Conservation (phyloP, 2,329 filamentous ascomycete species). For the Bipolaris zeicola region DNA sequence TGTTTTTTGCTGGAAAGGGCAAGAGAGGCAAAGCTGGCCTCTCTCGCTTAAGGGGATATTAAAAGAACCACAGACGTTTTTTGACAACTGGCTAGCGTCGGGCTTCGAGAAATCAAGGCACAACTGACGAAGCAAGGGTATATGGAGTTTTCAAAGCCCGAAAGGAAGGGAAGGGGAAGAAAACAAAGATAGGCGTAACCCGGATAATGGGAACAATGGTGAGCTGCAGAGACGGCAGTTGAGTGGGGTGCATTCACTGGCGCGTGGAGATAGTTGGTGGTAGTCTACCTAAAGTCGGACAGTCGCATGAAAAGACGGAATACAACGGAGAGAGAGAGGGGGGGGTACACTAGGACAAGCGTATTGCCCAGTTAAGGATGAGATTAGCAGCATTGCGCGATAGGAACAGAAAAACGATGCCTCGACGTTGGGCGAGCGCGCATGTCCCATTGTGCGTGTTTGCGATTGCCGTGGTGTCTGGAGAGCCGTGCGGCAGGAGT, state of each 20-base stretch:
- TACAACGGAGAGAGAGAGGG: neutral
- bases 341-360: neutral
- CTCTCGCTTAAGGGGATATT: slow-evolving; percentile 14
- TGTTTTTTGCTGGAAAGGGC: neutral
- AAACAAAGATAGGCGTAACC: neutral
- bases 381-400: neutral
- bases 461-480: slow-evolving; percentile 11
- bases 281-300: neutral
- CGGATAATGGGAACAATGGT: too few species aligned
- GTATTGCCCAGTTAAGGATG: neutral
- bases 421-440: neutral
- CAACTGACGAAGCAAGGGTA: neutral
- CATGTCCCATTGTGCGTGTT: slow-evolving; percentile 1
- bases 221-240: neutral
- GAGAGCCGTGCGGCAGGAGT: slow-evolving; percentile 9
- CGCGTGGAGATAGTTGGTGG: slow-evolving; percentile 1
- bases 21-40: too few species aligned
- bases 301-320: slow-evolving; percentile 15
- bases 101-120: slow-evolving; percentile 5
- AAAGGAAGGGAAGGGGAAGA: neutral
- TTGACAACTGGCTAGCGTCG: slow-evolving; percentile 9
- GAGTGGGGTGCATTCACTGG: slow-evolving; percentile 9
- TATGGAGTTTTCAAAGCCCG: too few species aligned
- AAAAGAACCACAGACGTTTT: slow-evolving; percentile 13
- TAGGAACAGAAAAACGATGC: neutral